Percentiles rank a stretch among this genome's conserved stretches.
phyloP scores from a whole-genome alignment of 768 basidiomycete species.

The Phlegmacium glaucopus region DNA sequence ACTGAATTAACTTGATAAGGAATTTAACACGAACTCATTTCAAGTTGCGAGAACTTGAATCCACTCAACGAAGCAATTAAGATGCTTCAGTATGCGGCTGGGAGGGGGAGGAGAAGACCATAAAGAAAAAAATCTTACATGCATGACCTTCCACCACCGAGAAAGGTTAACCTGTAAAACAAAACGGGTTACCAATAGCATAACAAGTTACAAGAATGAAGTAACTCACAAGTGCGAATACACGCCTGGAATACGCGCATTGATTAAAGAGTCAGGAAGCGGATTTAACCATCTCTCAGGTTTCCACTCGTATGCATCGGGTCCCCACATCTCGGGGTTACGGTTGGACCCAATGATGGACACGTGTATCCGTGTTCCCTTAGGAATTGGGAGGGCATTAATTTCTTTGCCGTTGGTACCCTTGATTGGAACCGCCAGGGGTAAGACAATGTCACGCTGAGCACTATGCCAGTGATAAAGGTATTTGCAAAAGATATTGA shows the following conservation, averaged over 20 bases:
- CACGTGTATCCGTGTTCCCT: conserved; percentile 34
- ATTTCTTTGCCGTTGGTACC: conserved; percentile 35
- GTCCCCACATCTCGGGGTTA: conserved; percentile 41
- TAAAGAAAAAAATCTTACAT: conserved; percentile 25
- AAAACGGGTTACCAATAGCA: background rate
- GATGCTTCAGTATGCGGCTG: too few species aligned
- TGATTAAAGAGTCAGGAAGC: conserved; percentile 23
- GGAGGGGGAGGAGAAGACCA: background rate
- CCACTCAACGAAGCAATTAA: too few species aligned
- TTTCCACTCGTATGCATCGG: conserved; percentile 43
- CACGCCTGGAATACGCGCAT: conserved; percentile 10
- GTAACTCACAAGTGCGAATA: conserved; percentile 6
- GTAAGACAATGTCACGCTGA: conserved; percentile 34
- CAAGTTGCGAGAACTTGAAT: conserved; percentile 46
- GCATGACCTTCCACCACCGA: conserved; percentile 37
- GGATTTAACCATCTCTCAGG: conserved; percentile 44
- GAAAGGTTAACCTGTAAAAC: conserved; percentile 25
- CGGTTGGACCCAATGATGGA: conserved; percentile 37
- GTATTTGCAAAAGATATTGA: background rate
- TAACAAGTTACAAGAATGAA: background rate
- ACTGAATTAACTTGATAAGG: background rate
- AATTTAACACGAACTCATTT: conserved; percentile 42
- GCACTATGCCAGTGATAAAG: conserved; percentile 21
- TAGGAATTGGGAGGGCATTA: conserved; percentile 34
- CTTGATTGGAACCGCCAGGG: conserved; percentile 35